Conservation (phyloP, 2,329 filamentous ascomycete species). For the Calonectria henricotiae region DNA sequence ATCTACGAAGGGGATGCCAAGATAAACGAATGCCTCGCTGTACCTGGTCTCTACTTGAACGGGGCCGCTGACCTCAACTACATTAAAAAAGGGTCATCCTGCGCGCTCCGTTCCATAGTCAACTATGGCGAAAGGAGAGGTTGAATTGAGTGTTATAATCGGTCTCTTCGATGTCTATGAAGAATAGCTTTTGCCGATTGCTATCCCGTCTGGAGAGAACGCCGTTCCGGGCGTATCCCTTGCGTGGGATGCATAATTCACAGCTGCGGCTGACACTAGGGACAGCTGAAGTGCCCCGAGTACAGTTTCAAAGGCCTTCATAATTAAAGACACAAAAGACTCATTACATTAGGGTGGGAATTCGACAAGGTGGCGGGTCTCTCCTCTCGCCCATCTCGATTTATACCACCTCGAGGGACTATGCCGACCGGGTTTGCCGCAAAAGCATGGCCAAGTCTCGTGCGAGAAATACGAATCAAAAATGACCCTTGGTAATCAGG, state of each 20-base stretch:
- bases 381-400: neutral
- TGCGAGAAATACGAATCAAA: neutral
- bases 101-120: slow-evolving; percentile 26
- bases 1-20: neutral
- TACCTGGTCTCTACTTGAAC: slow-evolving; percentile 28
- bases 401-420: neutral
- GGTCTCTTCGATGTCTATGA: slow-evolving; percentile 1
- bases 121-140: slow-evolving; percentile 8
- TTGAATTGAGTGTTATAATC: slow-evolving; percentile 12
- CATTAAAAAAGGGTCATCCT: slow-evolving; percentile 17
- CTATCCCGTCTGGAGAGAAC: slow-evolving; percentile 6
- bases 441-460: neutral
- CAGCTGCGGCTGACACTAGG: neutral
- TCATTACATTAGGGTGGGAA: neutral
- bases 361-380: neutral
- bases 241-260: neutral
- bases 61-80: slow-evolving; percentile 2
- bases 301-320: neutral
- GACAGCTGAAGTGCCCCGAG: neutral
- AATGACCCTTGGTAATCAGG: slow-evolving; percentile 2
- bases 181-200: slow-evolving; percentile 3
- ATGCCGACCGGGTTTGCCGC: slow-evolving; percentile 14
- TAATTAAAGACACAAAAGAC: neutral
- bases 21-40: slow-evolving; percentile 18
- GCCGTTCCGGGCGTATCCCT: neutral